Conservation (phyloP, 2,329 filamentous ascomycete species). For the Neoascochyta sp. region DNA sequence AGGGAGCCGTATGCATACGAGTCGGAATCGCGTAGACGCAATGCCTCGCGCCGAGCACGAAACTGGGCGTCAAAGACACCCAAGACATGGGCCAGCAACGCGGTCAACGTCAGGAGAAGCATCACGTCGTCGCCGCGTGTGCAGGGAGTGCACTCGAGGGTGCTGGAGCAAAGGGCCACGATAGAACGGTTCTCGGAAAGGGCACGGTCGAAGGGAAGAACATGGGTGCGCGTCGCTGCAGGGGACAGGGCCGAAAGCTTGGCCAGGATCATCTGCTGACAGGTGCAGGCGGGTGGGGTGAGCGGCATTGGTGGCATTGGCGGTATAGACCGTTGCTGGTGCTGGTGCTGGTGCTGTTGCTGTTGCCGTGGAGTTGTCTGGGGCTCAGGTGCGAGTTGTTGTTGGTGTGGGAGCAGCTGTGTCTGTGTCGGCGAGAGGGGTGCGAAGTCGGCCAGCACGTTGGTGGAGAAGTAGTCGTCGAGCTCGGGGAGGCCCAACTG, state of each 20-base stretch:
- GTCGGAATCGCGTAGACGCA: neutral
- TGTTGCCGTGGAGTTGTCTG: too few species aligned
- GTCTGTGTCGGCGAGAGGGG: neutral
- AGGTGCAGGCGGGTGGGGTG: neutral
- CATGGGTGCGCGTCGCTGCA: neutral
- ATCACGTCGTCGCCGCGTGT: slow-evolving; percentile 1
- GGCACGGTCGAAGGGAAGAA: slow-evolving; percentile 3
- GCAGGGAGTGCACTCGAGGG: slow-evolving; percentile 1
- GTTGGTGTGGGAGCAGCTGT: slow-evolving; percentile 1
- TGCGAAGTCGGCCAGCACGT: neutral
- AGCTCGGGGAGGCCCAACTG: neutral
- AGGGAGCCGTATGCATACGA: neutral
- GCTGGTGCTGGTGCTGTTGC: neutral
- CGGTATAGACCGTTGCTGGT: neutral
- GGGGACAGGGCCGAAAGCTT: slow-evolving; percentile 3
- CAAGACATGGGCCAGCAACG: slow-evolving; percentile 1
- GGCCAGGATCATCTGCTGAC: slow-evolving; percentile 2
- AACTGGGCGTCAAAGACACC: slow-evolving; percentile 1
- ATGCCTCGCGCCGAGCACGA: neutral
- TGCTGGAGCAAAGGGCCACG: slow-evolving; percentile 3
- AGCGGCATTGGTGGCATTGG: neutral
- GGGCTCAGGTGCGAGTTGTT: too few species aligned
- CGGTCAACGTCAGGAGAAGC: slow-evolving; percentile 1
- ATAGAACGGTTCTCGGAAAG: slow-evolving; percentile 2
- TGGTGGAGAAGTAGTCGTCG: slow-evolving; percentile 3